Evolutionary conservation across 1,139 yeast species (phyloP), one percentile per base, ranked within the genome.

Genomic region (Debaryomyces udenii): DNA sequence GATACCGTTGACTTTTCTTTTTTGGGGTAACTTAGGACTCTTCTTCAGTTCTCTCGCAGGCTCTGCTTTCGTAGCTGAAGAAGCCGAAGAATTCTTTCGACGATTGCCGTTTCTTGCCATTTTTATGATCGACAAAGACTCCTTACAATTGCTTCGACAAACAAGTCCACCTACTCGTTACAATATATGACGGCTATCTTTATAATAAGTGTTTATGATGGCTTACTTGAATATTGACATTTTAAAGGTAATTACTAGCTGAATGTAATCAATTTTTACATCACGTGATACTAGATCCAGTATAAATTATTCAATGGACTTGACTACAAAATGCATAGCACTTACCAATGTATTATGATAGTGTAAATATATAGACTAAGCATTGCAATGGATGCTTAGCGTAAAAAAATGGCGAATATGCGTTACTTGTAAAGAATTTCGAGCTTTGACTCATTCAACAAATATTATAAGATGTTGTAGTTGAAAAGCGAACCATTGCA

Each of bases 361-460:
- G 9, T 24, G 29, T 16, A 16, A 22, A 26, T 26, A 34, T 34
- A 34, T 34, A 26, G 9, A 26, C 23, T 17, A 15, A 34, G 9
- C 37, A 17, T 33, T 16, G 15, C n/a, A 10, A 17, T 15, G 15
- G 9, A 17, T 17, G 7, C n/a, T 26, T 18, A 26, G 16, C 15
- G 27, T n/a, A 11, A 9, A 26, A n/a, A 16, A 17, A 14, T 13
- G 35, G 14, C 27, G 30, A 27, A 26, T 34, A 26, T 26, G 37
- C 37, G 30, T 29, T 26, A 26, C 15, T 30, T 26, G 37, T 15
- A 23, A 28, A 26, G 11, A 26, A 15, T 39, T 28, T 47, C 55
- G 63, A 35, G 61, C 65, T 45, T 52, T 62, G 48, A 70, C 58
- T 53, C 64, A 72, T 37, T 66, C 73, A 39, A 69, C 62, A 50